A percentile compares a stretch with the other conserved stretches of the same genome.
phyloP scores from a whole-genome alignment of 441 rosid genomes.

The Omphalea diandra region DNA sequence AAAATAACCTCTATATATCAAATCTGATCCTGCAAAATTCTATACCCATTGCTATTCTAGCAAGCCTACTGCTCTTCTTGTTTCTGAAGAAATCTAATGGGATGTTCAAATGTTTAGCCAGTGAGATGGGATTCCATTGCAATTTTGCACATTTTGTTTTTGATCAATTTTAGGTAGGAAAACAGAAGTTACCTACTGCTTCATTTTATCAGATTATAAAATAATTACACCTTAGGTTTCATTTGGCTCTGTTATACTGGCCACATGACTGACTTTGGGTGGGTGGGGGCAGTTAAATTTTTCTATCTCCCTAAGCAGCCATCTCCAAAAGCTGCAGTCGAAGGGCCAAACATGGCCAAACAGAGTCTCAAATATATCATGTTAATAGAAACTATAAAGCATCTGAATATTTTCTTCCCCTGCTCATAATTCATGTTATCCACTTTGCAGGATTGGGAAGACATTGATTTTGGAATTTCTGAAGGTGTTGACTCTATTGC shows the following conservation, averaged over 20 bases:
- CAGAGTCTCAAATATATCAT: background rate
- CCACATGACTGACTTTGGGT: background rate
- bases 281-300: background rate
- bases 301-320: background rate
- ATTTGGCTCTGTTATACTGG: background rate
- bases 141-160: background rate
- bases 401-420: background rate
- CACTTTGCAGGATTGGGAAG: slow-evolving; percentile 63
- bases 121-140: background rate
- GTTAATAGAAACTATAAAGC: background rate
- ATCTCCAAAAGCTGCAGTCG: background rate
- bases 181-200: background rate
- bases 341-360: slow-evolving; percentile 26
- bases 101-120: background rate
- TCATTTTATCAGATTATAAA: background rate
- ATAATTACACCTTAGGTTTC: background rate
- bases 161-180: background rate
- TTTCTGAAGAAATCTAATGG: background rate
- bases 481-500: slow-evolving; percentile 75
- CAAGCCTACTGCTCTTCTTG: background rate
- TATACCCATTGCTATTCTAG: too few relatives aligned
- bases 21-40: too few relatives aligned
- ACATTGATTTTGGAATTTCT: slow-evolving; percentile 60
- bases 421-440: background rate
- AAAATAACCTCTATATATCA: too few relatives aligned